Percentiles rank a stretch among this genome's conserved stretches.
Conservation (phyloP, 179 eudicot species). For the Drosera spatulata region DNA sequence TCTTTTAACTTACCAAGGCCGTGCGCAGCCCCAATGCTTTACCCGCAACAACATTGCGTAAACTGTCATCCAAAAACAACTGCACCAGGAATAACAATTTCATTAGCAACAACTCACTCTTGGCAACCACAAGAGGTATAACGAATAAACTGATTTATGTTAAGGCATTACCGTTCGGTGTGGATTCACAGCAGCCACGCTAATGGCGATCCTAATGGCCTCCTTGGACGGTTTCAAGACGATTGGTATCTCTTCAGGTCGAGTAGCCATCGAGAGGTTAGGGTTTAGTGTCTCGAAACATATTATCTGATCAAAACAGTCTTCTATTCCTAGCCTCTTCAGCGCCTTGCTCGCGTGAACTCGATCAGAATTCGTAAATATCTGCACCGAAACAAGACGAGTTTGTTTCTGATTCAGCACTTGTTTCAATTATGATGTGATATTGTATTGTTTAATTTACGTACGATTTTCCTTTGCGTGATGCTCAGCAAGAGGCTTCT, state of each 20-base stretch:
- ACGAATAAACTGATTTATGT: background rate
- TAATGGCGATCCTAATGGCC: constrained; percentile 60
- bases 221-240: constrained; percentile 74
- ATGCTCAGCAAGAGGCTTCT: constrained; percentile 51
- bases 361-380: constrained; percentile 77
- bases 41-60: constrained; percentile 56
- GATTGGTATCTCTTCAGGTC: constrained; percentile 57
- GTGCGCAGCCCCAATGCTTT: constrained; percentile 59
- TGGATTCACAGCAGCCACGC: constrained; percentile 51
- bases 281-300: constrained; percentile 88
- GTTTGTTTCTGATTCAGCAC: background rate
- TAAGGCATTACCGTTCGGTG: constrained; percentile 44
- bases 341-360: constrained; percentile 60
- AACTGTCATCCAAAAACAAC: constrained; percentile 75
- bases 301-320: constrained; percentile 74
- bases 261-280: constrained; percentile 37
- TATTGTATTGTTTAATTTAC: constrained; percentile 4
- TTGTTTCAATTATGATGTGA: background rate
- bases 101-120: background rate
- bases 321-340: constrained; percentile 50
- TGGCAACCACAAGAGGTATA: too few relatives aligned
- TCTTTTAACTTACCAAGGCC: constrained; percentile 36
- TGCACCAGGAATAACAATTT: constrained; percentile 17
- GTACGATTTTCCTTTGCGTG: constrained; percentile 66
- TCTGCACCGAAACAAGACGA: constrained; percentile 20